Evolutionary conservation across 371 early-diverging fungal species (phyloP).

Genomic region (Blakeslea trispora): DNA sequence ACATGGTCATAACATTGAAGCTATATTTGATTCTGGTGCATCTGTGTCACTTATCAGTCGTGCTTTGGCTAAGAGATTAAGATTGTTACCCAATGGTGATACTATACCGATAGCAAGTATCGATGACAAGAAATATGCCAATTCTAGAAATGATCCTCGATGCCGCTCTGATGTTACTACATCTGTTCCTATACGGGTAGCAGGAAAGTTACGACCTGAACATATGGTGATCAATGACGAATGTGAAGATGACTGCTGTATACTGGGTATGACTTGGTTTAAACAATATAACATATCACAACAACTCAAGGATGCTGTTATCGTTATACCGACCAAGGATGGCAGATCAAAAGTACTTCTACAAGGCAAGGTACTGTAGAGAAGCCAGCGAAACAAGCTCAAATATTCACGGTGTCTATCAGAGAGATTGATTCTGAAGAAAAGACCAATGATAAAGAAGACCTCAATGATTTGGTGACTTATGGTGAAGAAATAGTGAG

Average conservation of each 20-base stretch:
- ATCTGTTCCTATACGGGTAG: constrained; percentile 14
- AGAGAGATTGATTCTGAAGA: no score
- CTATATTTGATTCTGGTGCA: constrained; percentile 5
- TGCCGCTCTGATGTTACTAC: background rate
- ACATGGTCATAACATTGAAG: background rate
- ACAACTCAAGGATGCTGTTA: no score
- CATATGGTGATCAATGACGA: constrained; percentile 14
- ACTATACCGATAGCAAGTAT: background rate
- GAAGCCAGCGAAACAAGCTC: no score
- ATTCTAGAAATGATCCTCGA: background rate
- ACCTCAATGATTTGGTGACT: no score
- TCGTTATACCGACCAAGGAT: no score
- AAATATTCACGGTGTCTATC: background rate
- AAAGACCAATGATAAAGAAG: no score
- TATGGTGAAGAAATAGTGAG: no score
- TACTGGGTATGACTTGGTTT: constrained; percentile 20
- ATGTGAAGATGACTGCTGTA: background rate
- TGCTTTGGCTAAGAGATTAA: background rate
- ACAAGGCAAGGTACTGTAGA: no score
- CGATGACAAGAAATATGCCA: background rate
- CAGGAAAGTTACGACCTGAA: constrained; percentile 12
- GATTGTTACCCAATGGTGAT: constrained; percentile 1
- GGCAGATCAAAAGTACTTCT: no score
- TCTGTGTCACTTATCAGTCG: background rate
- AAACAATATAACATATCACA: background rate